A percentile compares a stretch with the other conserved stretches of the same genome.
These are phyloP conservation scores for Syzygium malaccense DNA, from an alignment of 441 rosid species.

Conservation along the genomic window DNA sequence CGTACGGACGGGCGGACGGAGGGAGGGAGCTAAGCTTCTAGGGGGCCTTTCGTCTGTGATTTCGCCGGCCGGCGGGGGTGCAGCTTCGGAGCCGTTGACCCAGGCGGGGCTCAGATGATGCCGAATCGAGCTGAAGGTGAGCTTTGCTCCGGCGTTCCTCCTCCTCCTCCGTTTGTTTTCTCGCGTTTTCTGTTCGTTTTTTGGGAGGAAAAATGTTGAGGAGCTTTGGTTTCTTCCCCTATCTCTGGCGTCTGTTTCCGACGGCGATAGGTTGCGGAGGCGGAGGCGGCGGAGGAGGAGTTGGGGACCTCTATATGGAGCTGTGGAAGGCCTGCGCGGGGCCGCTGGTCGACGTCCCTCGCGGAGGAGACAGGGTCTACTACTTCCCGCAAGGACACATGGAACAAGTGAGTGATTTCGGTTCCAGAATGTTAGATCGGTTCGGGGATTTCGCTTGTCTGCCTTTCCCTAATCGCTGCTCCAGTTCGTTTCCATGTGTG, in stretches of 20 bases:
- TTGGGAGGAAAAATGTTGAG: not conserved
- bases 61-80: not conserved
- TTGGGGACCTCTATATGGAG: conserved; percentile 55
- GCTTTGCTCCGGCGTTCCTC: not conserved
- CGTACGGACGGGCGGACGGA: not conserved
- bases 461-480: not conserved
- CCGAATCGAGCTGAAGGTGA: not conserved
- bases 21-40: not conserved
- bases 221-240: not conserved
- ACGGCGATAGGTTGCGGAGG: not conserved
- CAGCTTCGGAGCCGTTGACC: not conserved
- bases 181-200: not conserved
- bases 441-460: not conserved
- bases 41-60: not conserved
- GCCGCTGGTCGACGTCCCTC: conserved; percentile 81
- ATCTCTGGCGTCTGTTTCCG: not conserved
- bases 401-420: conserved; percentile 56
- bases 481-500: not conserved
- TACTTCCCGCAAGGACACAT: conserved; percentile 96
- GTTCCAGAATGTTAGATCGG: not conserved
- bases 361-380: conserved; percentile 59
- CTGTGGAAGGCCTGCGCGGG: conserved; percentile 97
- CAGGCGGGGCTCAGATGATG: not conserved
- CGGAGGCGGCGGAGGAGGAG: conserved; percentile 19
- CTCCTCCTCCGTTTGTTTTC: not conserved